Conservation (phyloP, 2,329 filamentous ascomycete species). For the Aspergillus puulaauensis region DNA sequence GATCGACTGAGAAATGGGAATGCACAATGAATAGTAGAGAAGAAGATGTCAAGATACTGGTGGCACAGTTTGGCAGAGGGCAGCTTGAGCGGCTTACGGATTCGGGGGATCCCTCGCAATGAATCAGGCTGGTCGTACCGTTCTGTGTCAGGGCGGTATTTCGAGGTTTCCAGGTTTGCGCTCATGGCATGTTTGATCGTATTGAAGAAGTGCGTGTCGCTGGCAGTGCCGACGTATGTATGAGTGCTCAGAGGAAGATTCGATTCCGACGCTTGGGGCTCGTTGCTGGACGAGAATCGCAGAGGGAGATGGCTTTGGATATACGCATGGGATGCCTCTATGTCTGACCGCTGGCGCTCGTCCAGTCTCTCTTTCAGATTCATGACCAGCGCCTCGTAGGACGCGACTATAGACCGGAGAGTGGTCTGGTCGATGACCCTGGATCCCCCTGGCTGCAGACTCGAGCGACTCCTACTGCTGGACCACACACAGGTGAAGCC, state of each 20-base stretch:
- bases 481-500: constrained; percentile 28
- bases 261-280: neutral
- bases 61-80: too few species aligned
- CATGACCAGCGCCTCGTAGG: too few species aligned
- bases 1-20: neutral
- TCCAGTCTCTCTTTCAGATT: too few species aligned
- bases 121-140: neutral
- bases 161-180: constrained; percentile 13
- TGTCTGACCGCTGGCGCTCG: too few species aligned
- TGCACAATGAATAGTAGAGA: neutral
- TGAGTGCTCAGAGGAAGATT: constrained; percentile 1
- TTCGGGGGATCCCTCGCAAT: neutral
- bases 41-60: neutral
- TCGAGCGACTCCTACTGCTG: neutral
- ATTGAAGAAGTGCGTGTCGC: constrained; percentile 40
- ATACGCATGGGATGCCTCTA: too few species aligned
- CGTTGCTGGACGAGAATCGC: neutral
- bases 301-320: neutral
- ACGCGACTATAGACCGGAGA: too few species aligned
- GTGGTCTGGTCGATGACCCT: neutral
- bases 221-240: constrained; percentile 40
- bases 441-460: neutral
- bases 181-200: constrained; percentile 15
- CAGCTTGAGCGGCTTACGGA: neutral
- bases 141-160: too few species aligned